Evolutionary conservation across 148 eudicot genomes (phyloP), one percentile per base, ranked within the genome.

Genomic region (Limonium bicolor): DNA sequence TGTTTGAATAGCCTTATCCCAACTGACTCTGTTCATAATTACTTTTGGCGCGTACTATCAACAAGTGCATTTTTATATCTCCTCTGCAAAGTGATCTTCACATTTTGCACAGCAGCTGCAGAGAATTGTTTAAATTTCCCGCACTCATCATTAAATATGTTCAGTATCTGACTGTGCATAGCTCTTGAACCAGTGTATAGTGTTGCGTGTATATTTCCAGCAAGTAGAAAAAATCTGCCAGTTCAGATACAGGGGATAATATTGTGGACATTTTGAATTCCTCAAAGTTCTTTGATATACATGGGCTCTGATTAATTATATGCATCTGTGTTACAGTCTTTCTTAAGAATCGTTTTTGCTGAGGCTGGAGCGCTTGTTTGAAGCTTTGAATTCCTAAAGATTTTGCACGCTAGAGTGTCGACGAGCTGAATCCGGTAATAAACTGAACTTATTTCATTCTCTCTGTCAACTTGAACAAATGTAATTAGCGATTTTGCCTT

Each of bases 101-200:
- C 41, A 64, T 88, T 88, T 67, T 80, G 92, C n/a, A n/a, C n/a
- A n/a, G n/a, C n/a, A 47, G 97, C 97, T n/a, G 78, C 94, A 59
- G 97, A 86, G 54, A 88, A 80, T 68, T 88, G 86, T 53, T 84
- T 84, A 53, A 88, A 88, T 60, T 83, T 88, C 29, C 97, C 79
- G 33, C 84, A 77, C 58, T 88, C 94, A 41, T 88, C 94, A 31
- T 47, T 88, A 51, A 88, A 88, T 61, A 88, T 88, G 67, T 60
- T 83, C 39, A 88, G 77, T 70, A 88, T 88, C 63, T 88, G 97
- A 71, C 97, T 88, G 50, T 88, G 97, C 97, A 88, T 88, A 40
- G 97, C 97, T 72, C 80, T 84, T 37, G 97, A 88, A 36, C 97
- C 97, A 60, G 97, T 88, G 62, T 88, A 88, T 37, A 88, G 64